Conservation (phyloP, 2,329 filamentous ascomycete species). For the Paraphoma chrysanthemicola region DNA sequence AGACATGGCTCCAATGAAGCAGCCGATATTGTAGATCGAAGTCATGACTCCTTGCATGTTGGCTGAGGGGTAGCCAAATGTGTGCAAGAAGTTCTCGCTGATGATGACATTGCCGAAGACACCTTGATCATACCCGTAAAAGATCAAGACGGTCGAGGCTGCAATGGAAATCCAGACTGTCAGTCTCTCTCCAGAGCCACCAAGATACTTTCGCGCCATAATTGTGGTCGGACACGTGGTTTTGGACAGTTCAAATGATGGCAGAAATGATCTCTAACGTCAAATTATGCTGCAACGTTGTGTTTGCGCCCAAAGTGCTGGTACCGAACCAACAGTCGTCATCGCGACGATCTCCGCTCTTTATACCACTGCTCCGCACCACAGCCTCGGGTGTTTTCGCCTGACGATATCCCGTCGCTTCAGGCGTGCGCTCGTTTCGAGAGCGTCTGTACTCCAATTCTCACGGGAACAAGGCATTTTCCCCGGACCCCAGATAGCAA, state of each 20-base stretch:
- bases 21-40: conserved; percentile 52
- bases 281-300: background rate
- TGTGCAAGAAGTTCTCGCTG: conserved; percentile 37
- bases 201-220: conserved; percentile 59
- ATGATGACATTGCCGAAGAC: conserved; percentile 47
- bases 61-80: conserved; percentile 35
- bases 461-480: conserved; percentile 4
- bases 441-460: conserved; percentile 1
- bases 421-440: conserved; percentile 6
- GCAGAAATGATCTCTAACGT: background rate
- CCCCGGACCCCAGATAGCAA: conserved; percentile 11
- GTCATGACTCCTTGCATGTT: conserved; percentile 51
- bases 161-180: conserved; percentile 62
- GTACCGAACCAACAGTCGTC: conserved; percentile 8
- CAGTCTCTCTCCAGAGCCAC: conserved; percentile 58
- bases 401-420: conserved; percentile 14
- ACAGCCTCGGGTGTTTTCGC: conserved; percentile 15
- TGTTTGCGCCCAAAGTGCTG: background rate
- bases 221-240: background rate
- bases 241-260: background rate
- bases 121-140: conserved; percentile 54
- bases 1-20: conserved; percentile 53
- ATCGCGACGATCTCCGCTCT: conserved; percentile 5
- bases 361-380: conserved; percentile 12
- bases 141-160: conserved; percentile 58